Conservation (phyloP, 2,329 filamentous ascomycete species). For the Zasmidium cellare region DNA sequence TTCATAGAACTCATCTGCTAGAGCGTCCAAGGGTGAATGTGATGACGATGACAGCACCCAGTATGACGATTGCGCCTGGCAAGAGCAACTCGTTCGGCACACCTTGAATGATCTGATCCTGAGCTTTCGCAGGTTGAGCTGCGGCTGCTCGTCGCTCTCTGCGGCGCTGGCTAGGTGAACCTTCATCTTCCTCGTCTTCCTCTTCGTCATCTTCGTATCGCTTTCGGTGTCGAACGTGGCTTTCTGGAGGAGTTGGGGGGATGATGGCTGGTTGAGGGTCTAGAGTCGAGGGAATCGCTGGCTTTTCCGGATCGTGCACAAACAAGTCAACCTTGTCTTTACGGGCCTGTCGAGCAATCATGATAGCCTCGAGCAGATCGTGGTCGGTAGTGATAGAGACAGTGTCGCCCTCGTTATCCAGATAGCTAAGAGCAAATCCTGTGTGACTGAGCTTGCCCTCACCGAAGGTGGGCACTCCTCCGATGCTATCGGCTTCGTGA, state of each 20-base stretch:
- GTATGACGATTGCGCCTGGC: constrained; percentile 90
- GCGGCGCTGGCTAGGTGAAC: constrained; percentile 39
- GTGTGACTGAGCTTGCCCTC: constrained; percentile 74
- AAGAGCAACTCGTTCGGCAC: constrained; percentile 92
- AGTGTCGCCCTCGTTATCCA: constrained; percentile 95
- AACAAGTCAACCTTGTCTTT: constrained; percentile 96
- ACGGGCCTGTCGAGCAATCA: constrained; percentile 72
- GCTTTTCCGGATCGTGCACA: constrained; percentile 87
- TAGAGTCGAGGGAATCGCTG: constrained; percentile 69
- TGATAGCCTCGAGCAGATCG: constrained; percentile 86
- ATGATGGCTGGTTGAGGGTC: constrained; percentile 58
- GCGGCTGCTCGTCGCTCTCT: constrained; percentile 35
- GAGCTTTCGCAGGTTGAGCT: constrained; percentile 47
- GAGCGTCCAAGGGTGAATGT: constrained; percentile 73
- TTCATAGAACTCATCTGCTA: constrained; percentile 23
- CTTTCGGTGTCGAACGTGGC: constrained; percentile 47
- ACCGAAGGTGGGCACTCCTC: constrained; percentile 74
- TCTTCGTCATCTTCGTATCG: constrained; percentile 57
- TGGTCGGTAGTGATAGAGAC: constrained; percentile 96
- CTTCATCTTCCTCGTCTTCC: constrained; percentile 50
- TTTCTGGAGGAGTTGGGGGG: constrained; percentile 53
- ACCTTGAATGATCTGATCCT: constrained; percentile 81
- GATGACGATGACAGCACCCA: constrained; percentile 89
- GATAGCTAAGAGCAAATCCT: constrained; percentile 90
- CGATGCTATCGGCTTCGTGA: constrained; percentile 76